Evolutionary conservation across 129 eudicot species (phyloP), one percentile per base, ranked within the genome.

Genomic region (Solidago caesia): DNA sequence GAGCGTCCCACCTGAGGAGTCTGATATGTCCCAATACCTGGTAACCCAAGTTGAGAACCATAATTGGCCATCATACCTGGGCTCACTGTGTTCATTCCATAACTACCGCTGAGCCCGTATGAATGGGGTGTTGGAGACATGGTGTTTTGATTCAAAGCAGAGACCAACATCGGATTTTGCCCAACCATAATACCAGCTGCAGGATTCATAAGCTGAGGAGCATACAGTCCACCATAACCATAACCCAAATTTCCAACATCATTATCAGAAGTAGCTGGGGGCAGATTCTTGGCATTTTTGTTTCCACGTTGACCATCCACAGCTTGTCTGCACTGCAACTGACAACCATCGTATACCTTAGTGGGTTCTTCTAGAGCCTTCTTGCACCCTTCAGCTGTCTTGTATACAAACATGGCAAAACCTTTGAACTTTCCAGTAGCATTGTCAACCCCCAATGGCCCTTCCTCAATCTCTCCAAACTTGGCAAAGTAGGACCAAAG

Each of bases 391-490:
- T 89, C 96, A 12, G 63, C 70, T 0, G 85, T 83, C 78, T 85
- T 92, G 51, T 89, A 92, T n/a, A 84, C 78, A 46, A 92, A 84
- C 62, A 92, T 74, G 0, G 89, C 82, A 82, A 83, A 92, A 46
- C 97, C 97, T 71, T 80, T 92, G 53, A 83, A 78, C 84, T 85
- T 92, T 62, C 88, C 88, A 1, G 89, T 89, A 7, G 27, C 69
- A 25, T 75, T 65, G 70, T 92, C 96, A 2, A 84, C 21, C 80
- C 97, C 97, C 4, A 84, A 13, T 13, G 97, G 97, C 14, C 94
- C 97, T 1, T 89, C 91, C 83, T 92, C 97, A 7, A 92, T 80
- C 68, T 92, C 96, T 21, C 97, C 97, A 77, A 75, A 92, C 78
- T 85, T 79, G 8, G 72, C 68, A 44, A 89, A 92, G 73, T 74